These are phyloP conservation scores for Biscutella laevigata DNA, from an alignment of 441 rosid species.

Conservation along the genomic window DNA sequence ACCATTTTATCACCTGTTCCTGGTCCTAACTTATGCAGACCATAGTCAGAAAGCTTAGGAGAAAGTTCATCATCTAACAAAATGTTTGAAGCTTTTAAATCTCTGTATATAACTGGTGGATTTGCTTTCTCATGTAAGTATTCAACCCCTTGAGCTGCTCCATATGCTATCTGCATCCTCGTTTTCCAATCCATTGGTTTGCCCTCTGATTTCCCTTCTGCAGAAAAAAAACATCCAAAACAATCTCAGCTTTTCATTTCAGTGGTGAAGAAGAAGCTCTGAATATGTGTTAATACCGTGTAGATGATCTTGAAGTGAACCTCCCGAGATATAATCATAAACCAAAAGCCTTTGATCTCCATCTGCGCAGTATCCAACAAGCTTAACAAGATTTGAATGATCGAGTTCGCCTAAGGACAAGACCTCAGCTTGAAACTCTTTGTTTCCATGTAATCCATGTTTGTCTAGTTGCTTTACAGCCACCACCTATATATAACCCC, in stretches of 20 bases:
- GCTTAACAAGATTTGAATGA: slow-evolving; percentile 61
- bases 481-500: slow-evolving; percentile 47
- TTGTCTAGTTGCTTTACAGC: slow-evolving; percentile 89
- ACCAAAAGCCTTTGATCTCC: slow-evolving; percentile 95
- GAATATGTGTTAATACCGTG: slow-evolving; percentile 35
- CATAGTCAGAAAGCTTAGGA: slow-evolving; percentile 64
- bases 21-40: slow-evolving; percentile 52
- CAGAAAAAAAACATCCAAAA: slow-evolving; percentile 4
- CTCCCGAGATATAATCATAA: slow-evolving; percentile 52
- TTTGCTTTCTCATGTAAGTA: slow-evolving; percentile 61
- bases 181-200: slow-evolving; percentile 55
- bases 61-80: slow-evolving; percentile 43
- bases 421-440: slow-evolving; percentile 65
- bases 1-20: slow-evolving; percentile 32
- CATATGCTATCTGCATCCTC: slow-evolving; percentile 67
- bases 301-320: slow-evolving; percentile 55
- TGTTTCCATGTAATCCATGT: slow-evolving; percentile 50
- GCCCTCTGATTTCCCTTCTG: slow-evolving; percentile 26
- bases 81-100: slow-evolving; percentile 66
- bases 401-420: slow-evolving; percentile 37
- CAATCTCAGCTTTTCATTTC: background rate
- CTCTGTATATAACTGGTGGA: slow-evolving; percentile 60
- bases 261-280: background rate
- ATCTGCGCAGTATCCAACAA: slow-evolving; percentile 82
- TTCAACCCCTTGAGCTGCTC: slow-evolving; percentile 72